phyloP scores from a whole-genome alignment of 768 basidiomycete genomes.

The Tubosaeta brunneosetosa region DNA sequence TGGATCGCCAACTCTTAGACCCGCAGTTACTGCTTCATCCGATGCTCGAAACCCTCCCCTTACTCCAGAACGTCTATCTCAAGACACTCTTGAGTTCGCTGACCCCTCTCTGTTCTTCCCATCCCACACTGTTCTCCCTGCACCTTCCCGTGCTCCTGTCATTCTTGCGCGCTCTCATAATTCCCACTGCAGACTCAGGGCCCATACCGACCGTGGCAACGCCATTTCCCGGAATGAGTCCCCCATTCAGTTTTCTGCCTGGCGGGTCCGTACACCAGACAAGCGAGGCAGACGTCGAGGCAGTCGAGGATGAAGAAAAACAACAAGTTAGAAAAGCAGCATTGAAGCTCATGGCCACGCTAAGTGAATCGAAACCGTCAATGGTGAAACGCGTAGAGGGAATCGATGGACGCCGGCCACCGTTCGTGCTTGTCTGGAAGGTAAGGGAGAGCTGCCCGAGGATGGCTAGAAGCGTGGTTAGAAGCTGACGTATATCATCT shows the following conservation, averaged over 20 bases:
- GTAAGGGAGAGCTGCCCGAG: slow-evolving; percentile 74
- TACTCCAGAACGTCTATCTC: slow-evolving; percentile 49
- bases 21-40: slow-evolving; percentile 55
- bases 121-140: slow-evolving; percentile 68
- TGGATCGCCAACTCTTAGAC: slow-evolving; percentile 62
- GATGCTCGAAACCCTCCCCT: slow-evolving; percentile 26
- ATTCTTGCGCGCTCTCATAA: slow-evolving; percentile 68
- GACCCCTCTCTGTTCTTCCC: slow-evolving; percentile 63
- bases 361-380: slow-evolving; percentile 66
- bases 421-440: slow-evolving; percentile 74
- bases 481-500: slow-evolving; percentile 56
- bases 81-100: slow-evolving; percentile 64
- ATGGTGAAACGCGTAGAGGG: slow-evolving; percentile 64
- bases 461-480: slow-evolving; percentile 59
- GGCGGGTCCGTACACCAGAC: slow-evolving; percentile 25
- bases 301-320: slow-evolving; percentile 54
- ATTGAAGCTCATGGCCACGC: slow-evolving; percentile 76
- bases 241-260: slow-evolving; percentile 40
- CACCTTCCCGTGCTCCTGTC: slow-evolving; percentile 64
- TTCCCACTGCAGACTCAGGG: slow-evolving; percentile 53
- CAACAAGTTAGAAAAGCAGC: slow-evolving; percentile 68
- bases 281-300: slow-evolving; percentile 33
- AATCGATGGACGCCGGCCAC: slow-evolving; percentile 60
- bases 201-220: slow-evolving; percentile 51
- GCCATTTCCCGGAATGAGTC: slow-evolving; percentile 34